These are phyloP conservation scores for Phialophora expanda DNA, from an alignment of 2,329 filamentous ascomycete species.

Conservation along the genomic window DNA sequence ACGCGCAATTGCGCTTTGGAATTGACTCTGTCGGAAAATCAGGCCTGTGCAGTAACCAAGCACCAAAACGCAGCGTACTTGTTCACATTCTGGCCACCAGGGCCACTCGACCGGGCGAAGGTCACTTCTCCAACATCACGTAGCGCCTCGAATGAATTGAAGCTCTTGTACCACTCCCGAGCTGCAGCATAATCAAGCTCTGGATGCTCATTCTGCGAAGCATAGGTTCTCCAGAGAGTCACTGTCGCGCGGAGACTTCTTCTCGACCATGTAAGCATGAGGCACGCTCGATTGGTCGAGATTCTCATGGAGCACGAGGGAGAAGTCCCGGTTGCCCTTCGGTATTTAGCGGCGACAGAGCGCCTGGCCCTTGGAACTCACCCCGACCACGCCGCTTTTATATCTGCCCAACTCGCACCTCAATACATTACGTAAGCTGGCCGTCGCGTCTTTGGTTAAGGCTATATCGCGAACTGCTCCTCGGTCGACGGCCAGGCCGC, in stretches of 20 bases:
- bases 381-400: too few relatives aligned
- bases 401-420: too few relatives aligned
- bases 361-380: too few relatives aligned
- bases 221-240: constrained; percentile 13
- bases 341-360: too few relatives aligned
- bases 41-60: background rate
- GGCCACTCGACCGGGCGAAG: constrained; percentile 68
- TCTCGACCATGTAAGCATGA: constrained; percentile 16
- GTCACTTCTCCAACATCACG: constrained; percentile 62
- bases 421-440: constrained; percentile 31
- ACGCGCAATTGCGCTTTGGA: constrained; percentile 70
- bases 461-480: constrained; percentile 30
- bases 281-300: background rate
- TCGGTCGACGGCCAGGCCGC: constrained; percentile 34
- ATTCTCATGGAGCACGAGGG: background rate
- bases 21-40: constrained; percentile 58
- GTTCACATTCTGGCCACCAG: constrained; percentile 72
- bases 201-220: constrained; percentile 17
- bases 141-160: constrained; percentile 61
- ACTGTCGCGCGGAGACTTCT: background rate
- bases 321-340: background rate
- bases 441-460: constrained; percentile 24
- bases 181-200: constrained; percentile 50
- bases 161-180: constrained; percentile 61
- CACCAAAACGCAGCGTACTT: constrained; percentile 57